Percentiles rank a stretch among this genome's conserved stretches.
Evolutionary conservation across 2,329 filamentous ascomycete genomes (phyloP).

Genomic region (Pseudogymnoascus sp.): DNA sequence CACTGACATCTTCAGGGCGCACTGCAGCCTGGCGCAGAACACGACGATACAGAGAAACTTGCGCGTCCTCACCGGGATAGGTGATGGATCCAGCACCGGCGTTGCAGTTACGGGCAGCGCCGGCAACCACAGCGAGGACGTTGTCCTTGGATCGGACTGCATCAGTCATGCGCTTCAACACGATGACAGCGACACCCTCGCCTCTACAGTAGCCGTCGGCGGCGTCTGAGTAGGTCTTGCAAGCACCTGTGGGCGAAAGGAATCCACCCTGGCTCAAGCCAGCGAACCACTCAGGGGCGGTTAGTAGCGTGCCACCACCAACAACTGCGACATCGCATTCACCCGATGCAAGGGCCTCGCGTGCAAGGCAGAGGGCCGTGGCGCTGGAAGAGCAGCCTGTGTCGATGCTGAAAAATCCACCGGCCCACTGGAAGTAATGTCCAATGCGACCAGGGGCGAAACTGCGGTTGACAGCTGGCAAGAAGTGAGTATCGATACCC

Average conservation of each 20-base stretch:
- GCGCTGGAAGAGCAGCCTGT: conserved; percentile 73
- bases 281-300: conserved; percentile 72
- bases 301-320: conserved; percentile 70
- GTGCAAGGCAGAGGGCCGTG: conserved; percentile 63
- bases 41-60: conserved; percentile 58
- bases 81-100: conserved; percentile 57
- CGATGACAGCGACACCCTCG: conserved; percentile 39
- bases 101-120: conserved; percentile 68
- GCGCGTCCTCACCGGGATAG: conserved; percentile 66
- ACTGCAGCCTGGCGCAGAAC: conserved; percentile 62
- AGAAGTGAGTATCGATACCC: conserved; percentile 32
- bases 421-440: conserved; percentile 70
- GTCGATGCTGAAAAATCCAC: conserved; percentile 64
- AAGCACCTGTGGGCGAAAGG: conserved; percentile 66
- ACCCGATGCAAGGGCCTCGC: conserved; percentile 63
- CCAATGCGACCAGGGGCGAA: conserved; percentile 53
- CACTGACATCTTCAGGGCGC: conserved; percentile 66
- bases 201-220: conserved; percentile 48
- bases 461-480: conserved; percentile 37
- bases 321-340: conserved; percentile 77
- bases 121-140: conserved; percentile 35
- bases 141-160: conserved; percentile 62
- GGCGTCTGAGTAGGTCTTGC: conserved; percentile 72
- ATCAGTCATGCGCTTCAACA: conserved; percentile 44
- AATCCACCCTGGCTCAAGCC: conserved; percentile 71